These are phyloP conservation scores for Jaenimonas drosophilae DNA, from an alignment of 208 protist genomes.

Conservation along the genomic window DNA sequence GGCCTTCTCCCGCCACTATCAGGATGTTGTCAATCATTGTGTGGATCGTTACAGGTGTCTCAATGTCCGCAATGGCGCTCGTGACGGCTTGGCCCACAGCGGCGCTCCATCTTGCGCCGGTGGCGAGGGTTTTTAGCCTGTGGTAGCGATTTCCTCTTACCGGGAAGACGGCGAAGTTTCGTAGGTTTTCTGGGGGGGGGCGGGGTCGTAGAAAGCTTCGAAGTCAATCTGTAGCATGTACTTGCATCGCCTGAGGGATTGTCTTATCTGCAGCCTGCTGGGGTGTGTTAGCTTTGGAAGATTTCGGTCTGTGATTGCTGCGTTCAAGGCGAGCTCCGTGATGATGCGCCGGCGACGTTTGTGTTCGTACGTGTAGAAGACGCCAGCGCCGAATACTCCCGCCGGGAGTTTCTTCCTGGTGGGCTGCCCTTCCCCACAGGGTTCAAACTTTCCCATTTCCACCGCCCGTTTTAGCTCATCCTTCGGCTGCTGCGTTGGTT, in stretches of 20 bases:
- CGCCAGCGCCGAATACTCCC: not conserved
- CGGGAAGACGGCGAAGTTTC: not conserved
- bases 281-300: not conserved
- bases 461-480: not conserved
- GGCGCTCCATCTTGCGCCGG: not conserved
- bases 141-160: not conserved
- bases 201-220: not conserved
- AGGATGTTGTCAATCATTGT: conserved; percentile 1
- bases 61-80: not conserved
- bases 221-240: conserved; percentile 1
- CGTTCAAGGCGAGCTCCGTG: not conserved
- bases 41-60: not conserved
- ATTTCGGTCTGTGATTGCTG: not conserved
- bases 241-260: not conserved
- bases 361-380: not conserved
- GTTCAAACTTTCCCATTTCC: not conserved
- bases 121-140: not conserved
- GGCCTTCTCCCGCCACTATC: not conserved
- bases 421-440: not conserved
- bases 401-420: not conserved
- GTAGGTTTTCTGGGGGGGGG: not conserved
- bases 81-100: not conserved
- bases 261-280: not conserved
- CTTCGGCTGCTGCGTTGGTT: not conserved
- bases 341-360: not conserved